Evolutionary conservation across 176 grass and related monocot genomes (phyloP), one percentile per base, ranked within the genome.

Genomic region (Avena sativa): DNA sequence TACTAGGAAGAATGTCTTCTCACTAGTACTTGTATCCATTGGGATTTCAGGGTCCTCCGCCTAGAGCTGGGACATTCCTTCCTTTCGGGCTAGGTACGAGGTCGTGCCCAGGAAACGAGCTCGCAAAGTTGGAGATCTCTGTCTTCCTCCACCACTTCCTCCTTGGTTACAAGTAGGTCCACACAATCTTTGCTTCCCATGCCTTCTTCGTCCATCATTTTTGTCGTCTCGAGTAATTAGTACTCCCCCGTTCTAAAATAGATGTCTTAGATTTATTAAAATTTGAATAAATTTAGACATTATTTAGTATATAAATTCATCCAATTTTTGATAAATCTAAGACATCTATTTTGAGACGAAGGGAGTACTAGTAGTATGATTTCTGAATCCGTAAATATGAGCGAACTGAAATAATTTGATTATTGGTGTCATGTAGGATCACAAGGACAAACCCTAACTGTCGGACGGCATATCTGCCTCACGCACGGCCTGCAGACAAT

Each of bases 111-210:
- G 93, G 93, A 74, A 94, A 95, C 64, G 93, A 98, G 9, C 93
- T 98, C 2, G 96, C 96, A 44, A 98, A 98, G 76, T 81, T 98
- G 4, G 96, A 98, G 96, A 95, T 98, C 55, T 91, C 96, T 5
- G 93, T 98, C 65, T 98, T 98, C 81, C 93, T 98, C 71, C 90
- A 98, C 79, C 88, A 98, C 84, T 98, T 98, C 83, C 89, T 98
- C 50, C 90, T 98, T 8, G 88, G 79, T 20, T 98, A 98, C 80
- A 90, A 86, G 96, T 95, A 79, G 80, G 86, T 13, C 59, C 0
- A 11, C 11, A 12, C 48, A 12, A 50, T 57, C 16, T 57, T 57
- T 57, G 4, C 1, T 19, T 16, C 3, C 15, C 17, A 19, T 57
- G 15, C 53, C 15, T 19, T 57, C 53, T 57, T 19, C 16, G 14